Percentiles rank a stretch among this genome's conserved stretches.
Conservation (phyloP, 495 filamentous ascomycete genomes). For the Astrocystis sublimbata region DNA sequence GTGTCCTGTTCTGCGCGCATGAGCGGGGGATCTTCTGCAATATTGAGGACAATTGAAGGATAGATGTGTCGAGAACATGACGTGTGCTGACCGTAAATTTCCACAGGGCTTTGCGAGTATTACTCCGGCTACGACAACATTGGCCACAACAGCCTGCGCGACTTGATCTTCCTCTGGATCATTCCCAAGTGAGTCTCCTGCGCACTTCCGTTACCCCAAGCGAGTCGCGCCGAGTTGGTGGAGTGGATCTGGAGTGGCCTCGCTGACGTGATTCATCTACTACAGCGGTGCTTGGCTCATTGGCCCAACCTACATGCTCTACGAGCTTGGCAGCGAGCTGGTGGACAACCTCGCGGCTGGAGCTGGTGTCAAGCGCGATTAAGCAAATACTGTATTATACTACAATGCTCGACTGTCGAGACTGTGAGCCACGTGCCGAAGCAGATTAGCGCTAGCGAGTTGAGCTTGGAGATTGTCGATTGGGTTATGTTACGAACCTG, state of each 20-base stretch:
- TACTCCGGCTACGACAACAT: conserved; percentile 78
- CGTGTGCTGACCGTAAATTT: conserved; percentile 10
- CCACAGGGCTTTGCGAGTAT: conserved; percentile 70
- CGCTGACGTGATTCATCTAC: conserved; percentile 9
- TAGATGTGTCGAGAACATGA: conserved; percentile 12
- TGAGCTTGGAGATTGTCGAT: background rate
- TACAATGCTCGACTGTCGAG: background rate
- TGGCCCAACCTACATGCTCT: conserved; percentile 69
- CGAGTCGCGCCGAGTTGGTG: background rate
- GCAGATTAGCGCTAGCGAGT: background rate
- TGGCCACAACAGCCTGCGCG: conserved; percentile 65
- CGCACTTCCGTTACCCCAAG: background rate
- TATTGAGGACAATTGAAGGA: background rate
- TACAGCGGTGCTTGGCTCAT: conserved; percentile 79
- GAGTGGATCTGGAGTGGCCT: background rate
- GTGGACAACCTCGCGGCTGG: conserved; percentile 56
- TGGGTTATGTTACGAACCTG: background rate
- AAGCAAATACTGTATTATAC: conserved; percentile 1
- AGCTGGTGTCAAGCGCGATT: conserved; percentile 30
- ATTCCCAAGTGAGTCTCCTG: conserved; percentile 70
- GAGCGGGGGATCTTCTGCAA: background rate
- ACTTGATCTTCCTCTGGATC: conserved; percentile 69
- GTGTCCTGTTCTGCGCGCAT: background rate
- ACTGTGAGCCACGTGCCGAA: too few relatives aligned
- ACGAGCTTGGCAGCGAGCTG: conserved; percentile 69